These are phyloP conservation scores for Arthroderma uncinatum DNA, from an alignment of 2,329 filamentous ascomycete species.

Conservation along the genomic window DNA sequence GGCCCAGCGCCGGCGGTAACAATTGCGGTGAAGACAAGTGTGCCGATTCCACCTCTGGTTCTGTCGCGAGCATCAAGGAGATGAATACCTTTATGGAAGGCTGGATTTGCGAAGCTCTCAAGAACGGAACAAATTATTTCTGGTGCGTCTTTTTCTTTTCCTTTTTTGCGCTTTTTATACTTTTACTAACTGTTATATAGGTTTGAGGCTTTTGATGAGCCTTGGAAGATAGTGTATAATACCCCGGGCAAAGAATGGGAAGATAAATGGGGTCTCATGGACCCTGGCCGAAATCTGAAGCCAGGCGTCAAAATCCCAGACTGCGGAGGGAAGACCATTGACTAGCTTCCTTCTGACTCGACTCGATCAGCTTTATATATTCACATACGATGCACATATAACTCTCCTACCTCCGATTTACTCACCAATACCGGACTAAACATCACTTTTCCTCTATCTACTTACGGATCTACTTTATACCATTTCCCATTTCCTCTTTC, in stretches of 20 bases:
- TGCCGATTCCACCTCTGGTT: conserved; percentile 44
- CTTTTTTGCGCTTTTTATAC: neutral
- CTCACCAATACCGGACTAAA: too few relatives aligned
- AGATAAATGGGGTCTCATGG: conserved; percentile 90
- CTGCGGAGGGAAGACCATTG: conserved; percentile 62
- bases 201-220: conserved; percentile 94
- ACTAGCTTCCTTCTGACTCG: neutral
- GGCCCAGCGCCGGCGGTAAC: conserved; percentile 74
- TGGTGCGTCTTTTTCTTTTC: conserved; percentile 45
- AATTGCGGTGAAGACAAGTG: conserved; percentile 59
- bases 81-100: conserved; percentile 77
- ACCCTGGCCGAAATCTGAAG: conserved; percentile 74
- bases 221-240: conserved; percentile 78
- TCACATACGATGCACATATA: neutral
- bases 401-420: neutral
- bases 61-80: conserved; percentile 66
- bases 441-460: neutral
- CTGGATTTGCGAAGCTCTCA: conserved; percentile 71
- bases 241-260: conserved; percentile 65
- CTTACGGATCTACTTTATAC: neutral
- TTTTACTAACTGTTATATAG: conserved; percentile 24
- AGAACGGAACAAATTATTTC: conserved; percentile 83
- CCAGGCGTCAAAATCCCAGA: conserved; percentile 73
- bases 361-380: neutral
- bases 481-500: neutral